Evolutionary conservation across 257 asterid genomes (phyloP).

Genomic region (Primulina huaijiensis): DNA sequence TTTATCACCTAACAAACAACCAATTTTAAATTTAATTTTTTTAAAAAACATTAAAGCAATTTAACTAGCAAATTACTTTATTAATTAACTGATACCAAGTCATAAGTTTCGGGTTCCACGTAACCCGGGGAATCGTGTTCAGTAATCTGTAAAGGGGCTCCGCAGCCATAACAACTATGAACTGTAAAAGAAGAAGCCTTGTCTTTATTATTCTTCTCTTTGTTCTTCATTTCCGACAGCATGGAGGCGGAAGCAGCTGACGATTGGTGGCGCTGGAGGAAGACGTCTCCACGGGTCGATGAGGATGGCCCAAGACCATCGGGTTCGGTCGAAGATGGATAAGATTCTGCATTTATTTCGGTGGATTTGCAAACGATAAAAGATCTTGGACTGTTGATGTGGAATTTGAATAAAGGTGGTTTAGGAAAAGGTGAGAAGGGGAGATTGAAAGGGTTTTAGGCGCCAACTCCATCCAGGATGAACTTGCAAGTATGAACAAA

Average conservation of each 20-base stretch:
- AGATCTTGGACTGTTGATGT: not conserved
- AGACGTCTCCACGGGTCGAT: constrained; percentile 79
- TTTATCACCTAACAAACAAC: constrained; percentile 21
- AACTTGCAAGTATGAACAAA: not conserved
- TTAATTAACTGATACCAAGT: constrained; percentile 27
- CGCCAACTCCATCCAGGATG: constrained; percentile 1
- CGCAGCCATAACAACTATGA: constrained; percentile 83
- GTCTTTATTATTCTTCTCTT: constrained; percentile 40
- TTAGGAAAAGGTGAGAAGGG: not conserved
- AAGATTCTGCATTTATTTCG: not conserved
- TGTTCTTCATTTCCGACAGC: constrained; percentile 29
- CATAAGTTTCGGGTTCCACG: constrained; percentile 42
- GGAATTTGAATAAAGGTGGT: not conserved
- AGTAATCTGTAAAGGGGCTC: constrained; percentile 76
- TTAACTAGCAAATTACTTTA: not conserved
- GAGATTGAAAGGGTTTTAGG: not conserved
- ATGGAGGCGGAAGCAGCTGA: constrained; percentile 43
- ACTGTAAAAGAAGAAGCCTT: constrained; percentile 33
- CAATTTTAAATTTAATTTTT: not conserved
- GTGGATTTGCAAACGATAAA: not conserved
- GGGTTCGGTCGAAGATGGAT: constrained; percentile 39
- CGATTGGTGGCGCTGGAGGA: constrained; percentile 57
- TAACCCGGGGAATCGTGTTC: constrained; percentile 80
- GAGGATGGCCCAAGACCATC: constrained; percentile 75
- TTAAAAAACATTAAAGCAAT: not conserved